phyloP scores from a whole-genome alignment of 2,329 filamentous ascomycete genomes.

The Aaosphaeria pasadenensis region DNA sequence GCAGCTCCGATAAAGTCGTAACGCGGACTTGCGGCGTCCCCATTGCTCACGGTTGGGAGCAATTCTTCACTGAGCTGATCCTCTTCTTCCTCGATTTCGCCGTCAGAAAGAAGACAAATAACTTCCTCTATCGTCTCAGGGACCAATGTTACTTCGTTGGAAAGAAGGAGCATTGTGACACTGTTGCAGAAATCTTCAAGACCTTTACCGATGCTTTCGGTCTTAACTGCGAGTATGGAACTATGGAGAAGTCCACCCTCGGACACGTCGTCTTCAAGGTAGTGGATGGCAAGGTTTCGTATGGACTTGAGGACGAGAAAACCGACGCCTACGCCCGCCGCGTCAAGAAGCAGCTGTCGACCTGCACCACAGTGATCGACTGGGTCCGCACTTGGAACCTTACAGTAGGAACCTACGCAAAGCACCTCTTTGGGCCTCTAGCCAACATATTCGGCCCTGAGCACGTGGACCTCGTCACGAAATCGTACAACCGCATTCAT shows the following conservation, averaged over 20 bases:
- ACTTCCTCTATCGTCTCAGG: slow-evolving; percentile 19
- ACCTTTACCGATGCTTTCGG: slow-evolving; percentile 17
- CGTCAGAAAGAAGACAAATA: slow-evolving; percentile 12
- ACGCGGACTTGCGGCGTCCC: slow-evolving; percentile 19
- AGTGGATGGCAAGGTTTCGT: neutral
- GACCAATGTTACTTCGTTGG: slow-evolving; percentile 24
- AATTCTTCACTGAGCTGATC: slow-evolving; percentile 23
- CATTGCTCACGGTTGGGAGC: slow-evolving; percentile 16
- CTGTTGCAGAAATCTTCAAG: slow-evolving; percentile 4
- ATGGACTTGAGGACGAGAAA: slow-evolving; percentile 10
- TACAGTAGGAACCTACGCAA: slow-evolving; percentile 19
- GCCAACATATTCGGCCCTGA: slow-evolving; percentile 20
- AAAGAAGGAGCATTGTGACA: slow-evolving; percentile 8
- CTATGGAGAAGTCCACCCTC: slow-evolving; percentile 3
- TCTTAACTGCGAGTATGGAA: neutral
- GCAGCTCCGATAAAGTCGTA: slow-evolving; percentile 13
- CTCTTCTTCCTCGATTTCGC: slow-evolving; percentile 27
- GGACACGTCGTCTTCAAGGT: slow-evolving; percentile 11
- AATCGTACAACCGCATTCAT: slow-evolving; percentile 19
- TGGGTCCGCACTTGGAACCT: slow-evolving; percentile 29
- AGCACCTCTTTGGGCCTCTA: slow-evolving; percentile 25
- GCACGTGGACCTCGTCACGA: slow-evolving; percentile 20
- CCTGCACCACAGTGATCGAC: slow-evolving; percentile 16
- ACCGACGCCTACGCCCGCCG: slow-evolving; percentile 14
- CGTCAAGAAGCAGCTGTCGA: slow-evolving; percentile 18